Evolutionary conservation across 2,329 filamentous ascomycete species (phyloP), one percentile per base, ranked within the genome.

Genomic region (Fusarium stilboides): DNA sequence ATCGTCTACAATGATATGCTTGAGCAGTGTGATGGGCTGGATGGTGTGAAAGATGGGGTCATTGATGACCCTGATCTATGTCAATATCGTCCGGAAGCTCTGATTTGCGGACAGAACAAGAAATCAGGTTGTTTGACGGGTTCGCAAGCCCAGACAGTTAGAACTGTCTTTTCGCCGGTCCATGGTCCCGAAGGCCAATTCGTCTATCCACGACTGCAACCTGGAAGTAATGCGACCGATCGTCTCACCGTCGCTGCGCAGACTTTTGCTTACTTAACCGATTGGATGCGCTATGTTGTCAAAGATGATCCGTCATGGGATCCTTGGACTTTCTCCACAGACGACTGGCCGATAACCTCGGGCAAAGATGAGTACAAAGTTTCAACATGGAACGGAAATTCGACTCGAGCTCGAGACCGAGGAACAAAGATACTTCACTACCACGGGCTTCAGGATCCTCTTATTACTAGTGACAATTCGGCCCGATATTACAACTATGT

Each of bases 41-140:
- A 87, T 63, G 85, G 85, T 3, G 74, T 85, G 3, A 66, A 74
- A 3, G 86, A 88, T 63, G 80, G 79, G 17, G 85, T 87, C 62
- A 77, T 88, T 42, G 83, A 81, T 47, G 77, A 81, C 28, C 83
- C 85, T 0, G 73, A 77, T n/a, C 73, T 77, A 9, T 88, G 85
- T 74, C 71, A 79, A 57, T 80, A 86, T 53, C 77, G 81, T 57
- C 81, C 78, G n/a, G 76, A 79, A 20, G 70, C 75, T 6, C 75
- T 84, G 10, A 77, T 80, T n/a, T 85, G 84, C 15, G 40, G 19
- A 3, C 3, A 10, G 19, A 17, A 17, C 8, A 19, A 15, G 17
- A 34, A 14, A 19, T 15, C 28, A 3, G 39, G 4, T 14, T 53
- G 50, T 6, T 28, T 53, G 8, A 34, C 50, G 6, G 39, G 50